Evolutionary conservation across 768 basidiomycete species (phyloP).

Genomic region (Kwoniella dendrophila): DNA sequence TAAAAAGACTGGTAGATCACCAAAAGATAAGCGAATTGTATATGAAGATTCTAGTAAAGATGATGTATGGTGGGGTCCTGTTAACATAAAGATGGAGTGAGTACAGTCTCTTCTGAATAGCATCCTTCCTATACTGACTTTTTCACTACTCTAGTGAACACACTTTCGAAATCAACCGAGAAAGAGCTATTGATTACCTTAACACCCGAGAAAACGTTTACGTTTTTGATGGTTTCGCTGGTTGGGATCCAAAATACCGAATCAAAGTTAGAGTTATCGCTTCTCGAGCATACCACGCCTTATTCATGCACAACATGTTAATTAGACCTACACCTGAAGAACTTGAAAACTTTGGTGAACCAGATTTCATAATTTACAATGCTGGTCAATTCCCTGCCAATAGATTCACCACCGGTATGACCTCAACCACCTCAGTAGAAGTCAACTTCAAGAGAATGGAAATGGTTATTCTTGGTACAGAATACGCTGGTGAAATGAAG

Average conservation of each 20-base stretch:
- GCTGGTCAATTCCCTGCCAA: slow-evolving; percentile 99
- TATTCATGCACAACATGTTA: slow-evolving; percentile 99
- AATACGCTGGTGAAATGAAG: slow-evolving; percentile 99
- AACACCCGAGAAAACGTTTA: slow-evolving; percentile 98
- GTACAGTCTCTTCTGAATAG: slow-evolving; percentile 17
- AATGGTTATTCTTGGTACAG: slow-evolving; percentile 98
- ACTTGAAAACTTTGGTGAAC: slow-evolving; percentile 89
- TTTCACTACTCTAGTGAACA: slow-evolving; percentile 59
- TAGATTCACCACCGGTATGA: slow-evolving; percentile 99
- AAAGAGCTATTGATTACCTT: slow-evolving; percentile 97
- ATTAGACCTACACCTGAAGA: slow-evolving; percentile 96
- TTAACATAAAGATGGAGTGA: slow-evolving; percentile 96
- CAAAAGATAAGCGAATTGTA: slow-evolving; percentile 99
- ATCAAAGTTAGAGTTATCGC: slow-evolving; percentile 99
- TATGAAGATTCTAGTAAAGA: slow-evolving; percentile 95
- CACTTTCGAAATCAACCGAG: slow-evolving; percentile 98
- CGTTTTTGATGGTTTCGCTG: slow-evolving; percentile 93
- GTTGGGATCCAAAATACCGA: slow-evolving; percentile 98
- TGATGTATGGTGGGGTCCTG: slow-evolving; percentile 98
- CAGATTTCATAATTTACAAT: slow-evolving; percentile 99
- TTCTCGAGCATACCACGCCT: slow-evolving; percentile 95
- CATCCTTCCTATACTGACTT: background rate
- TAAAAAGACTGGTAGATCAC: slow-evolving; percentile 96
- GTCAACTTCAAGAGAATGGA: slow-evolving; percentile 99
- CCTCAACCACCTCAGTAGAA: slow-evolving; percentile 95